A percentile compares a stretch with the other conserved stretches of the same genome.
Evolutionary conservation across 345 rosid genomes (phyloP).

Genomic region (Dipteronia dyeriana): DNA sequence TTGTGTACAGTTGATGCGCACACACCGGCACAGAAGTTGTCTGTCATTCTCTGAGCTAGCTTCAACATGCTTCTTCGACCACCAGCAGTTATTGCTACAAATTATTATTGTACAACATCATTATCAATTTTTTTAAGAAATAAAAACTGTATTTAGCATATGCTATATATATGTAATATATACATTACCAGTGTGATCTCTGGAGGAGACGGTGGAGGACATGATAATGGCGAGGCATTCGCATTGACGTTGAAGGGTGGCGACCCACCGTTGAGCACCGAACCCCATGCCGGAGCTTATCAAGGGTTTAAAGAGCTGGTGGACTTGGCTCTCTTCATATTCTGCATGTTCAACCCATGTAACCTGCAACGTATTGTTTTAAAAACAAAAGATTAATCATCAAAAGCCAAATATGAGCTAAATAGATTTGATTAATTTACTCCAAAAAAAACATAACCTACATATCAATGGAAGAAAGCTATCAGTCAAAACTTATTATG

Average conservation of each 20-base stretch:
- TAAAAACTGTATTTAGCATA: too few relatives aligned
- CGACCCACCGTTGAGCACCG: constrained; percentile 91
- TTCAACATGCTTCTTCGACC: constrained; percentile 94
- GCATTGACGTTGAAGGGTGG: constrained; percentile 92
- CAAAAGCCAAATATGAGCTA: too few relatives aligned
- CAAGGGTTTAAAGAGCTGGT: constrained; percentile 69
- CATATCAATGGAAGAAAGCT: neutral
- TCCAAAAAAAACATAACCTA: too few relatives aligned
- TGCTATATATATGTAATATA: too few relatives aligned
- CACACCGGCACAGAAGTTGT: constrained; percentile 91
- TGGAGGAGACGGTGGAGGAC: constrained; percentile 59
- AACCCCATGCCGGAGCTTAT: constrained; percentile 79
- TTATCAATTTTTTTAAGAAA: neutral
- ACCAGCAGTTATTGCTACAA: constrained; percentile 43
- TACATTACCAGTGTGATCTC: constrained; percentile 57
- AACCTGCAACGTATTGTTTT: constrained; percentile 45
- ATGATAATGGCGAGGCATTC: constrained; percentile 91
- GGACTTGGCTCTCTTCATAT: constrained; percentile 70
- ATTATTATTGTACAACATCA: neutral
- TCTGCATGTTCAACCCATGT: constrained; percentile 99
- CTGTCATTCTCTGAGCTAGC: constrained; percentile 91
- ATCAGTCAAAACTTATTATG: neutral
- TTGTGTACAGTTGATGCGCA: constrained; percentile 84
- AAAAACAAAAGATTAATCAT: neutral
- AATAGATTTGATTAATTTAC: too few relatives aligned